These are phyloP conservation scores for Trametes coccinea DNA, from an alignment of 768 basidiomycete species.

Conservation along the genomic window DNA sequence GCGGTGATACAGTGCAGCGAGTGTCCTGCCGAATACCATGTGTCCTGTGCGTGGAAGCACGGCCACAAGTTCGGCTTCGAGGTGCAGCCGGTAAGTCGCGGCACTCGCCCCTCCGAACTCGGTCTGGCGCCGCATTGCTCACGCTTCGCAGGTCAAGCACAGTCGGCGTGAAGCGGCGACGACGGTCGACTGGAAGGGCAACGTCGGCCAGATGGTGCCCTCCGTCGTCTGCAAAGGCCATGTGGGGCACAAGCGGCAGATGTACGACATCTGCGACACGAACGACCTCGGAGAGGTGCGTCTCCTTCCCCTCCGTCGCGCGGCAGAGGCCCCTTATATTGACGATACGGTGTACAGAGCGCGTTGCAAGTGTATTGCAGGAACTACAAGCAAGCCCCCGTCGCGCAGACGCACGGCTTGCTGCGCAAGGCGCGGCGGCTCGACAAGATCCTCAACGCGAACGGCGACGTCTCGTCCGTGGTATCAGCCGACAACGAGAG, in stretches of 20 bases:
- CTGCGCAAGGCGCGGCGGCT: slow-evolving; percentile 88
- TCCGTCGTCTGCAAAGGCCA: slow-evolving; percentile 81
- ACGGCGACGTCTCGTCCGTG: slow-evolving; percentile 12
- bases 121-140: not conserved
- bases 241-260: slow-evolving; percentile 55
- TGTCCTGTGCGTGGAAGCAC: slow-evolving; percentile 86
- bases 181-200: slow-evolving; percentile 73
- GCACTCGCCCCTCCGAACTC: slow-evolving; percentile 5
- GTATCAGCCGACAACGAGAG: not conserved
- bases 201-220: slow-evolving; percentile 76
- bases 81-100: slow-evolving; percentile 66
- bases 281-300: slow-evolving; percentile 81
- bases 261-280: slow-evolving; percentile 83
- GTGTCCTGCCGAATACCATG: slow-evolving; percentile 79
- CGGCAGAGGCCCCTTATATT: not conserved
- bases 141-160: slow-evolving; percentile 62
- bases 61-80: slow-evolving; percentile 92
- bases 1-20: slow-evolving; percentile 84
- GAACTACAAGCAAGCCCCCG: slow-evolving; percentile 78
- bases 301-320: slow-evolving; percentile 5
- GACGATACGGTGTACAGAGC: slow-evolving; percentile 50
- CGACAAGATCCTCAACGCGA: slow-evolving; percentile 62
- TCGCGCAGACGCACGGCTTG: slow-evolving; percentile 75
- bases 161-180: slow-evolving; percentile 68
- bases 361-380: slow-evolving; percentile 87